Percentiles rank a stretch among this genome's conserved stretches.
phyloP scores from a whole-genome alignment of 441 rosid genomes.

The Bocquillonia castaneifolia region DNA sequence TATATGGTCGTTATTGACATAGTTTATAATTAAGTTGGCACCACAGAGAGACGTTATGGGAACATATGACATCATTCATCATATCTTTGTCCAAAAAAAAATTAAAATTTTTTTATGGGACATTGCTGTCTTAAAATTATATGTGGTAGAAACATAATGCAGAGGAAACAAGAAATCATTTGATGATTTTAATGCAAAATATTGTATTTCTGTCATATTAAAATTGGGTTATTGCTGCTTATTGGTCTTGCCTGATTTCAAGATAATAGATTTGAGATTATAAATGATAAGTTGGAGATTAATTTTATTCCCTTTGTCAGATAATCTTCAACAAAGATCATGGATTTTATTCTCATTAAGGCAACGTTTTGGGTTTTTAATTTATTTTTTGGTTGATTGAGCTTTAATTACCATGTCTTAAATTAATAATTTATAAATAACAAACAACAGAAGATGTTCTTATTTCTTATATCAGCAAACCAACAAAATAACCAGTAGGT shows the following conservation, averaged over 20 bases:
- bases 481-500: no score
- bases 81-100: constrained; percentile 22
- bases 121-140: not conserved
- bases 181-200: no score
- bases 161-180: constrained; percentile 7
- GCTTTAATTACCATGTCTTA: no score
- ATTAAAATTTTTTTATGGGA: not conserved
- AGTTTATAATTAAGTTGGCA: no score
- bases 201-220: not conserved
- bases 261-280: constrained; percentile 13
- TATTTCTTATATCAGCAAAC: no score
- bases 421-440: no score
- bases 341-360: not conserved
- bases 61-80: constrained; percentile 24
- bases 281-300: constrained; percentile 4
- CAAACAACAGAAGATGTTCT: no score
- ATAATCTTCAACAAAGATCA: constrained; percentile 9
- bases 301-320: constrained; percentile 9
- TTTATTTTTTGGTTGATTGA: no score
- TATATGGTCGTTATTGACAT: no score
- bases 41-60: constrained; percentile 10
- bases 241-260: no score
- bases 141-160: not conserved
- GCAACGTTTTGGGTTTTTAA: no score
- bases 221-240: no score